These are phyloP conservation scores for Colletotrichum sp. DNA, from an alignment of 2,329 filamentous ascomycete species.

Conservation along the genomic window DNA sequence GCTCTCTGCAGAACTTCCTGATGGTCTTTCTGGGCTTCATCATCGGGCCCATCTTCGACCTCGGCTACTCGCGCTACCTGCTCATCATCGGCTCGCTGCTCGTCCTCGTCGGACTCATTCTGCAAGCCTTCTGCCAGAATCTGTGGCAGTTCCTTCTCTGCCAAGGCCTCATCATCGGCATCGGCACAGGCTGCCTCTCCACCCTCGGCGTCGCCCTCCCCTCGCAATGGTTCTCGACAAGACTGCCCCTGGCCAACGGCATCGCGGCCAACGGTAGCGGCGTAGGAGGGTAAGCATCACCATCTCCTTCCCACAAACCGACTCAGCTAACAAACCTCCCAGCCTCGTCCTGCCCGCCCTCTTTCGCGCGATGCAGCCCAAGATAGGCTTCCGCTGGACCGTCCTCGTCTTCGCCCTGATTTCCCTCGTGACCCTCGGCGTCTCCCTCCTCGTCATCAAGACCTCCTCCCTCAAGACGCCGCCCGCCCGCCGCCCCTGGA, in stretches of 20 bases:
- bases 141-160: constrained; percentile 35
- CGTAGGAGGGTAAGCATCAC: constrained; percentile 25
- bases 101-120: constrained; percentile 47
- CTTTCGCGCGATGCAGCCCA: constrained; percentile 5
- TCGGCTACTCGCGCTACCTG: constrained; percentile 46
- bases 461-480: constrained; percentile 9
- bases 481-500: constrained; percentile 1
- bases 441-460: constrained; percentile 10
- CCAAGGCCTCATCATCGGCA: constrained; percentile 49
- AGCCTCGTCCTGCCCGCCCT: constrained; percentile 9
- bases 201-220: constrained; percentile 38
- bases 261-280: constrained; percentile 35
- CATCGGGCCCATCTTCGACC: constrained; percentile 51
- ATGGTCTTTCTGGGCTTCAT: constrained; percentile 46
- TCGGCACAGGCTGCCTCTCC: constrained; percentile 47
- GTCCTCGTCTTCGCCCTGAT: constrained; percentile 13
- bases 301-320: too few species aligned
- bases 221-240: constrained; percentile 34
- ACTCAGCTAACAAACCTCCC: neutral
- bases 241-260: constrained; percentile 33
- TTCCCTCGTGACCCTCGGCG: constrained; percentile 7
- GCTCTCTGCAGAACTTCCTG: constrained; percentile 51
- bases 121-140: constrained; percentile 10
- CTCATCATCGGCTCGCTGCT: constrained; percentile 45
- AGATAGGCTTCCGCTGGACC: constrained; percentile 13